These are phyloP conservation scores for Trametes gibbosa DNA, from an alignment of 768 basidiomycete genomes.

Conservation along the genomic window DNA sequence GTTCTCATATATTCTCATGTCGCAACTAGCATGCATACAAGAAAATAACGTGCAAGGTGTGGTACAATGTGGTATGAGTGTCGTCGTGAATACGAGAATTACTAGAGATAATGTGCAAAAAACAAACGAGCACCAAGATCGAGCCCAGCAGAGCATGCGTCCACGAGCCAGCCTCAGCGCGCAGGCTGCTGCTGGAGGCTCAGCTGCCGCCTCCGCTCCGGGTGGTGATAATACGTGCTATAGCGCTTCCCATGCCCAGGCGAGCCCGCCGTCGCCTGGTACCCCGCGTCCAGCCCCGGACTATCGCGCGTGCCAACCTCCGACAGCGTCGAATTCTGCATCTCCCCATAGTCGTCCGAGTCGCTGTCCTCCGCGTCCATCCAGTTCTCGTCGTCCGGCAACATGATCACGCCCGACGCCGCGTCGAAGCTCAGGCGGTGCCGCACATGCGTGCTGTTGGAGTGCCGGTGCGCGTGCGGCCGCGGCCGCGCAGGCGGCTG, in stretches of 20 bases:
- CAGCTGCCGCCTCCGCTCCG: slow-evolving; percentile 54
- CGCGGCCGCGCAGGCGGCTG: slow-evolving; percentile 30
- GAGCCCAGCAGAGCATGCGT: background rate
- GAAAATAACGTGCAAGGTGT: background rate
- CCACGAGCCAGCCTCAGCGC: background rate
- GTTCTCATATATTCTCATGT: too few species aligned
- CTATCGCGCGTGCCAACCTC: slow-evolving; percentile 24
- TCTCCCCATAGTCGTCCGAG: slow-evolving; percentile 48
- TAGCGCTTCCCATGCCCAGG: slow-evolving; percentile 54
- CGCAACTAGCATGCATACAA: too few species aligned
- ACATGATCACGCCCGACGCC: slow-evolving; percentile 83
- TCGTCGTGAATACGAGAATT: background rate
- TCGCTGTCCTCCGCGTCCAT: slow-evolving; percentile 47
- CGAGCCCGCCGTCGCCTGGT: slow-evolving; percentile 24
- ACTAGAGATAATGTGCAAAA: background rate
- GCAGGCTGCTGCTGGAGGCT: slow-evolving; percentile 3
- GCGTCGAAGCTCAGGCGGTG: slow-evolving; percentile 83
- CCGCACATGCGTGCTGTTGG: slow-evolving; percentile 28
- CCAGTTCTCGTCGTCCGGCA: slow-evolving; percentile 73
- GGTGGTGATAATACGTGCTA: slow-evolving; percentile 84
- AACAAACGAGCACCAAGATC: background rate
- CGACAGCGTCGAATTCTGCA: slow-evolving; percentile 41
- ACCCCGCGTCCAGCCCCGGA: slow-evolving; percentile 24
- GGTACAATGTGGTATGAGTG: background rate
- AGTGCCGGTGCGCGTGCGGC: slow-evolving; percentile 16